Evolutionary conservation across 768 basidiomycete species (phyloP), one percentile per base, ranked within the genome.

Genomic region (Trametes villosa): DNA sequence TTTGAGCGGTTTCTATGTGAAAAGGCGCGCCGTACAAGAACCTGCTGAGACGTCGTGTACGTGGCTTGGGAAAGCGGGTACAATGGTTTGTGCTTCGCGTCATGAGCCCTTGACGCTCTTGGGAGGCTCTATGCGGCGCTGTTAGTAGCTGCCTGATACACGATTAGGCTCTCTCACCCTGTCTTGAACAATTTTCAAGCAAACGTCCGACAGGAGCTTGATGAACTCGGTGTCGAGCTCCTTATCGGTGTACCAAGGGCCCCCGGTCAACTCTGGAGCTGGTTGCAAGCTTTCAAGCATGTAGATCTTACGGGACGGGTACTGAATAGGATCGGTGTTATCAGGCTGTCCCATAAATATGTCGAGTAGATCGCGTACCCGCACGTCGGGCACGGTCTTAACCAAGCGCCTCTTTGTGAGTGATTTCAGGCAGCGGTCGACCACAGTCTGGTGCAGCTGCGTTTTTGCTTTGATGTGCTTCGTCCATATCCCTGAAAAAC

Each of bases 241-340:
- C 70, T 94, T 93, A 68, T 96, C 94, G 9, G 92, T 94, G 70
- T 96, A 99, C 96, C 96, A 99, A 4, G 96, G 93, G 1, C 96
- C 96, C 50, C 97, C 97, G 0, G 94, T 95, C 59, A 98, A 75
- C 49, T 94, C 89, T 15, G 92, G 87, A 0, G 93, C 92, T 5
- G 97, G 97, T 59, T 91, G 89, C 9, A 98, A 75, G 63, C 88
- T 84, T 38, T 86, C 84, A 31, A 96, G 83, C 88, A 98, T 97
- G 76, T 96, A 99, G 59, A 96, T 92, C 74, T 95, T 94, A 48
- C 93, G 86, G 3, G 94, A 98, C 15, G 92, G 92, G 67, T 89
- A 85, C 92, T 96, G 67, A 31, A n/a, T 4, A 17, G n/a, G 24
- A 29, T 15, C 11, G 13, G 29, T 12, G 33, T 42, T 17, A 46